Evolutionary conservation across 257 asterid genomes (phyloP).

Genomic region (Capsicum rhomboideum): DNA sequence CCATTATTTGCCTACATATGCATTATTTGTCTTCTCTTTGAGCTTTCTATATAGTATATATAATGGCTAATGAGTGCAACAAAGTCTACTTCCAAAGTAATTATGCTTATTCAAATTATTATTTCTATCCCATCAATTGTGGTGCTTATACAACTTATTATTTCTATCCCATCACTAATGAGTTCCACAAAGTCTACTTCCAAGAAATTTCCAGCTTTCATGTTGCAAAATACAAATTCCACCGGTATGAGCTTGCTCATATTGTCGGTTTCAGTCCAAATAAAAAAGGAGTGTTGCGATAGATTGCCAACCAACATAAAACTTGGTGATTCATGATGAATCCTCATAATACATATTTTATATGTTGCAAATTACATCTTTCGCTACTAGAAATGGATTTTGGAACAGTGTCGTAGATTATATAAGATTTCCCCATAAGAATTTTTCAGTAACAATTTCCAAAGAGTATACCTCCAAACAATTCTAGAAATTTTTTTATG

Average conservation of each 20-base stretch:
- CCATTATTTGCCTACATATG: conserved; percentile 1
- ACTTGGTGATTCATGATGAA: neutral
- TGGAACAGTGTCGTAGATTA: neutral
- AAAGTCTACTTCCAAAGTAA: neutral
- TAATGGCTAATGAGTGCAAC: neutral
- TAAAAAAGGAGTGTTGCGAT: neutral
- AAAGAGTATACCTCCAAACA: neutral
- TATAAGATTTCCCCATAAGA: neutral
- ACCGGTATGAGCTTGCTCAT: neutral
- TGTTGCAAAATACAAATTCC: neutral
- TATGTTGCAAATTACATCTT: neutral
- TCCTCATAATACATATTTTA: too few species aligned
- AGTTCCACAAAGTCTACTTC: neutral
- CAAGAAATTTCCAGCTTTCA: neutral
- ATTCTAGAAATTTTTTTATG: neutral
- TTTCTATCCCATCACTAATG: neutral
- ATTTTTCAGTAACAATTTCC: neutral
- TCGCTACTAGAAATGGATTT: neutral
- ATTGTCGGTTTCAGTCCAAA: neutral
- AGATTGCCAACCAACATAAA: neutral
- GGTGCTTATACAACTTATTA: neutral
- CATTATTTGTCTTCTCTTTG: neutral
- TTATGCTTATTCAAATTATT: neutral
- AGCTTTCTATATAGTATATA: neutral
- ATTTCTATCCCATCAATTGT: neutral